Evolutionary conservation across 2,329 filamentous ascomycete genomes (phyloP).

Genomic region (Microdochium trichocladiopsis): DNA sequence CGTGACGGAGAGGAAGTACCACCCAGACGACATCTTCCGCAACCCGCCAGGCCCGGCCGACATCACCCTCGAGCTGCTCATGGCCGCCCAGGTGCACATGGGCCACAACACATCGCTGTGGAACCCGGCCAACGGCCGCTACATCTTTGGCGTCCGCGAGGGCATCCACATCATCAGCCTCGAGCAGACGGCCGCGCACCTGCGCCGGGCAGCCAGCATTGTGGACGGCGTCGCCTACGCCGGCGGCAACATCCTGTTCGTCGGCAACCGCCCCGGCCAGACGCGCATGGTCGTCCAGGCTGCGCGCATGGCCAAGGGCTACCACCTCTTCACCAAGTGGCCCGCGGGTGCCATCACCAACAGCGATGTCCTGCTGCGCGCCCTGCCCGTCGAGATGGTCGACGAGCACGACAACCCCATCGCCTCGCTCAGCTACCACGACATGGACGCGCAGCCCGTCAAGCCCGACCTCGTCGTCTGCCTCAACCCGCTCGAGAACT

Average conservation of each 20-base stretch:
- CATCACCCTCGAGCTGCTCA: constrained; percentile 82
- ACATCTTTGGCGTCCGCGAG: constrained; percentile 86
- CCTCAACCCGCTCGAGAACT: constrained; percentile 89
- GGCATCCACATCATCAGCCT: constrained; percentile 91
- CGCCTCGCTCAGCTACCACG: constrained; percentile 57
- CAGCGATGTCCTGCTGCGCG: constrained; percentile 76
- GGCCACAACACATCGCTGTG: constrained; percentile 86
- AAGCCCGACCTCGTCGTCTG: constrained; percentile 88
- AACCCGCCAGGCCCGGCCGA: constrained; percentile 73
- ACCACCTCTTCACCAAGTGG: constrained; percentile 90
- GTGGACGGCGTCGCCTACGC: constrained; percentile 78
- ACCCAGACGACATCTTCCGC: constrained; percentile 57
- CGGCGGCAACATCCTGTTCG: constrained; percentile 84
- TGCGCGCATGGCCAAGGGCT: constrained; percentile 69
- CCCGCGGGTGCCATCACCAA: constrained; percentile 89
- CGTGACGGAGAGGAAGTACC: constrained; percentile 47
- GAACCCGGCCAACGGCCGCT: constrained; percentile 90
- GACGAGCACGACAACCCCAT: constrained; percentile 62
- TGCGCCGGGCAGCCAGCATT: constrained; percentile 88
- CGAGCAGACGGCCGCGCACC: constrained; percentile 79
- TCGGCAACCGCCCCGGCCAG: constrained; percentile 79
- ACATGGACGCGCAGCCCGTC: constrained; percentile 57
- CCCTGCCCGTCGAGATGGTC: constrained; percentile 65
- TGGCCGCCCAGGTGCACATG: constrained; percentile 81
- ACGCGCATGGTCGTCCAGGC: constrained; percentile 74